These are phyloP conservation scores for Herpetospermum pedunculosum DNA, from an alignment of 306 rosid species.

Conservation along the genomic window DNA sequence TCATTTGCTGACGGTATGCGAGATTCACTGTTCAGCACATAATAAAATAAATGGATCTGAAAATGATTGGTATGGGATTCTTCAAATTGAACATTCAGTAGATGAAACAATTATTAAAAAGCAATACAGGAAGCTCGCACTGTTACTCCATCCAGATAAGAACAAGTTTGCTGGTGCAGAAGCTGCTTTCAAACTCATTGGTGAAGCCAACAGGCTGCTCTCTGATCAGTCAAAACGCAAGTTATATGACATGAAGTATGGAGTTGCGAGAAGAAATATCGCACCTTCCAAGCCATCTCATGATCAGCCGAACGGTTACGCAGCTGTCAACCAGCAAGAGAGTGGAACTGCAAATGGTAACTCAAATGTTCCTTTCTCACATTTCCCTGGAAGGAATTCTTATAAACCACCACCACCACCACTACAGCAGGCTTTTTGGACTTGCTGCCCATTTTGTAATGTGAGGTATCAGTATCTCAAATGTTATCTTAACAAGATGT, in stretches of 20 bases:
- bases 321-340: slow-evolving; percentile 14
- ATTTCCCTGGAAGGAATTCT: slow-evolving; percentile 14
- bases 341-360: slow-evolving; percentile 14
- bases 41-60: slow-evolving; percentile 41
- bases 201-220: slow-evolving; percentile 72
- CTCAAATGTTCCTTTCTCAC: slow-evolving; percentile 28
- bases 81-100: slow-evolving; percentile 31
- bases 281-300: slow-evolving; percentile 22
- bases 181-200: slow-evolving; percentile 82
- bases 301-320: slow-evolving; percentile 21
- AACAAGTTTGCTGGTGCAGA: slow-evolving; percentile 83
- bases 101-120: slow-evolving; percentile 53
- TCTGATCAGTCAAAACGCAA: slow-evolving; percentile 44
- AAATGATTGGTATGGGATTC: slow-evolving; percentile 83
- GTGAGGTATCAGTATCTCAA: slow-evolving; percentile 42
- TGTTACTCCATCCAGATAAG: slow-evolving; percentile 91
- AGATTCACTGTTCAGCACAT: slow-evolving; percentile 72
- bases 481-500: slow-evolving; percentile 18
- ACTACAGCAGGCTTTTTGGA: slow-evolving; percentile 49
- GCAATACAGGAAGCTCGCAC: slow-evolving; percentile 73
- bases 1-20: slow-evolving; percentile 57
- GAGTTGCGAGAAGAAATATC: slow-evolving; percentile 17
- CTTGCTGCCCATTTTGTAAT: slow-evolving; percentile 44
- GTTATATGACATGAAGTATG: slow-evolving; percentile 29
- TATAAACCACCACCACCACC: slow-evolving; percentile 20